phyloP scores from a whole-genome alignment of 2,329 filamentous ascomycete genomes.

The Botrytis porri region DNA sequence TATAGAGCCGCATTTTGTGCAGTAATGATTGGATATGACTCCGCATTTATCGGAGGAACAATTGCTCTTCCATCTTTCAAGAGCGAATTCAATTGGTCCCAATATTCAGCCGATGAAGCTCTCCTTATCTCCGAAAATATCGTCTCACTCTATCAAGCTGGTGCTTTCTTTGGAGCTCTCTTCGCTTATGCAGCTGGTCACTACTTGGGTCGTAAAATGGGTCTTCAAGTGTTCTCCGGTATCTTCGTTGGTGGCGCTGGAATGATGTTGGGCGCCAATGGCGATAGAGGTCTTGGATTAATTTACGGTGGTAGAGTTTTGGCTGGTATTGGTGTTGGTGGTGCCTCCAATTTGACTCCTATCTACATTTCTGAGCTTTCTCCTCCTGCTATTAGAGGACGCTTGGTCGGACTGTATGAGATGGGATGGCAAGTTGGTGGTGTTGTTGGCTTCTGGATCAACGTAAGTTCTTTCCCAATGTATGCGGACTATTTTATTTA shows the following conservation, averaged over 20 bases:
- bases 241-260: conserved; percentile 70
- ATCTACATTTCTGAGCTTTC: conserved; percentile 60
- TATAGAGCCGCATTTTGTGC: conserved; percentile 52
- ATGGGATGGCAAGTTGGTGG: conserved; percentile 63
- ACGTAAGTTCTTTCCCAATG: conserved; percentile 40
- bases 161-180: conserved; percentile 29
- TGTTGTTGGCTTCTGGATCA: conserved; percentile 63
- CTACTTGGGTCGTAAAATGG: conserved; percentile 33
- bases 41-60: conserved; percentile 31
- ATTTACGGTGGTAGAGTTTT: conserved; percentile 31
- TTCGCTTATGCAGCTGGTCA: conserved; percentile 14
- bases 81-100: conserved; percentile 29
- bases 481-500: not conserved
- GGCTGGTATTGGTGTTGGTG: conserved; percentile 32
- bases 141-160: conserved; percentile 34
- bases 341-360: conserved; percentile 56
- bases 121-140: conserved; percentile 29
- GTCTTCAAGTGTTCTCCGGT: conserved; percentile 57
- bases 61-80: conserved; percentile 31
- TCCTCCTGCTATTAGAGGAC: conserved; percentile 43
- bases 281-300: conserved; percentile 34
- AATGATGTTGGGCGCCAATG: conserved; percentile 57
- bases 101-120: conserved; percentile 25
- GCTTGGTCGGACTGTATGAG: conserved; percentile 65
- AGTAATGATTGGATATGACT: conserved; percentile 44